Base-by-base conservation (phyloP, 140 eudicot species). In the Bidens hawaiensis region DNA sequence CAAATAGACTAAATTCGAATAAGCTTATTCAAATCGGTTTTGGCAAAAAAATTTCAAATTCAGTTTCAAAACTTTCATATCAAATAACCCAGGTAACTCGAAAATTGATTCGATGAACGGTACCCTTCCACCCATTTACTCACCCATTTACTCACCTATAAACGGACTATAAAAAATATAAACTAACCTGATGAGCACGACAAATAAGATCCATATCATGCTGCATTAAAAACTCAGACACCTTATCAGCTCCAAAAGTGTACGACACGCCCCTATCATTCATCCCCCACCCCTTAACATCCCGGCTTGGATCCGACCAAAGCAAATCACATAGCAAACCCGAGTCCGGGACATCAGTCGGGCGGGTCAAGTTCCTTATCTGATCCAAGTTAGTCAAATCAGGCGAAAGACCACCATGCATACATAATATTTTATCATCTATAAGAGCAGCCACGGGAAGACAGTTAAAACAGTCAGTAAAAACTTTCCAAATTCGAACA, bases 391-490 rank as follows among this genome's bases (percentile, higher is more conserved):
- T 66, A 41, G 70, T 75, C 13, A 79, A 56, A 49, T 79, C 85
- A 46, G 85, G 85, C 15, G 85, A 79, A 55, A 79, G 78, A 24
- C 85, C 85, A 15, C 85, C 85, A 62, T 79, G 85, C 85, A 79
- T 75, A 67, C 85, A 79, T 7, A 79, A 70, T 45, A 79, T 79
- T 57, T 76, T 79, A 68, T 79, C 85, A 67, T 79, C 85, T 6
- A 79, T 79, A 51, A 79, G 78, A 36, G 85, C 85, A 31, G 85
- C 75, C 28, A 79, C 85, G 5, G 85, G 85, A 50, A 79, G 85
- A 54, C 85, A 79, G 16, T 79, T 79, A 61, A 79, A 79, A 47
- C 76, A 75, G 2, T 79, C 85, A 0, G 81, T 79, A 62, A 79
- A 79, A 1, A 67, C 45, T 73, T 79, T 79, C 85, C 85, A 79